Conservation (phyloP, 2,329 filamentous ascomycete species). For the Tolypocladium cylindrosporum region DNA sequence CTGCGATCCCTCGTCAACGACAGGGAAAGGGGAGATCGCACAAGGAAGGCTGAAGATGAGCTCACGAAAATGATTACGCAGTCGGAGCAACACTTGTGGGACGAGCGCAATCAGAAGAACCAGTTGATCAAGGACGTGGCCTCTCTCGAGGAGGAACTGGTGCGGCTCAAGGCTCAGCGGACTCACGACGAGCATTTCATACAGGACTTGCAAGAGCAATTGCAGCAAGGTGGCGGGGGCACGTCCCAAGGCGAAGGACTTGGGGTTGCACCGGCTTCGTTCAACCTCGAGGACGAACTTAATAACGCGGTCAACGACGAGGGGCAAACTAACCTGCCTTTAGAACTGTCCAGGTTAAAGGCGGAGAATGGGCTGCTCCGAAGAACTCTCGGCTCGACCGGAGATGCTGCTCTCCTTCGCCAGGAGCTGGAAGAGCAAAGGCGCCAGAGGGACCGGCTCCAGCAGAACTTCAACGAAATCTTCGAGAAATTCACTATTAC, state of each 20-base stretch:
- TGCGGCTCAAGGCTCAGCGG: slow-evolving; percentile 35
- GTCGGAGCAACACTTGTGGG: slow-evolving; percentile 31
- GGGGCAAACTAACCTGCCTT: slow-evolving; percentile 27
- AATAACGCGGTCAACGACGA: slow-evolving; percentile 34
- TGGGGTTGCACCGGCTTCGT: slow-evolving; percentile 10
- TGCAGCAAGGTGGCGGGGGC: slow-evolving; percentile 26
- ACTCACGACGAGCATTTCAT: slow-evolving; percentile 43
- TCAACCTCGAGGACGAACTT: slow-evolving; percentile 52
- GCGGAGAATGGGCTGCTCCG: slow-evolving; percentile 52
- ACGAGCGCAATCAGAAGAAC: slow-evolving; percentile 34
- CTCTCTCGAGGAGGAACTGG: slow-evolving; percentile 35
- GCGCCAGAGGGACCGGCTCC: slow-evolving; percentile 38
- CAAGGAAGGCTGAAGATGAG: slow-evolving; percentile 26
- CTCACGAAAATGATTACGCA: slow-evolving; percentile 30
- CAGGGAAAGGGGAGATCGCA: slow-evolving; percentile 21
- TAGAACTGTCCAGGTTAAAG: slow-evolving; percentile 48
- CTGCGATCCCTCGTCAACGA: slow-evolving; percentile 26
- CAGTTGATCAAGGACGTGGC: slow-evolving; percentile 34
- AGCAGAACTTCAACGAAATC: slow-evolving; percentile 44
- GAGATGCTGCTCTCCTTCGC: slow-evolving; percentile 43
- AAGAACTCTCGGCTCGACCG: slow-evolving; percentile 41
- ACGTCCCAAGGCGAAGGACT: slow-evolving; percentile 10
- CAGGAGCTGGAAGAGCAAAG: slow-evolving; percentile 46
- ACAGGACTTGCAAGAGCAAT: slow-evolving; percentile 49
- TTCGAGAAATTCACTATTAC: slow-evolving; percentile 48